Base-by-base conservation (phyloP, 1,284 basidiomycete species). In the Gomphus bonarii region DNA sequence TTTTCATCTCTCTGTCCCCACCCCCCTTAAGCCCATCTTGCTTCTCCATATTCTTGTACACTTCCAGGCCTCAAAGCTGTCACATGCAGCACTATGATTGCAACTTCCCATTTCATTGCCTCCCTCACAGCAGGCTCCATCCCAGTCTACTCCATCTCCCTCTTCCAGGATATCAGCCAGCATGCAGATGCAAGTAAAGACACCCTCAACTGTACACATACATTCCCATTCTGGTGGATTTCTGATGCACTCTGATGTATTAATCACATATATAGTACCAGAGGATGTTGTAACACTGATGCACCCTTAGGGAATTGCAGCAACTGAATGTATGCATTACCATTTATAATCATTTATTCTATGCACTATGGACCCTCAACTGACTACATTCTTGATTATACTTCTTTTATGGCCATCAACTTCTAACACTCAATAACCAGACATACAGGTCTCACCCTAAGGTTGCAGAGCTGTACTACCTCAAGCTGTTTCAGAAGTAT, bases 81-180 rank as follows among this genome's bases (percentile, higher is more conserved):
- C 8, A 85, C 84, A 0, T 74, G 75, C 55, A 82, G 82, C 85
- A 88, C 62, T n/a, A n/a, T n/a, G n/a, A n/a, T n/a, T n/a, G n/a
- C n/a, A n/a, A n/a, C n/a, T n/a, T n/a, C n/a, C n/a, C n/a, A n/a
- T n/a, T 76, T 81, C 10, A 84, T 88, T 1, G 68, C 84, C 14
- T 84, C 81, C 0, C 84, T 84, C 0, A 72, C 74, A 5, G 71
- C 71, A 1, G 74, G 72, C 28, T 71, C 69, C n/a, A 77, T 77
- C 0, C 81, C 84, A 0, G 76, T 84, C n/a, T 86, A 85, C 66
- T 85, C 83, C 0, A 75, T 88, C 2, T 84, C 84, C 0, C 85
- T 85, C 70, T 88, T 88, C 76, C 84, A 86, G 65, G 82, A 79
- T 62, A 84, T 86, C 53, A 70, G 76, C 3, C 73, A 83, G 57